Percentiles rank a stretch among this genome's conserved stretches.
Evolutionary conservation across 2,329 filamentous ascomycete genomes (phyloP).

Genomic region (Graphilbum sp.): DNA sequence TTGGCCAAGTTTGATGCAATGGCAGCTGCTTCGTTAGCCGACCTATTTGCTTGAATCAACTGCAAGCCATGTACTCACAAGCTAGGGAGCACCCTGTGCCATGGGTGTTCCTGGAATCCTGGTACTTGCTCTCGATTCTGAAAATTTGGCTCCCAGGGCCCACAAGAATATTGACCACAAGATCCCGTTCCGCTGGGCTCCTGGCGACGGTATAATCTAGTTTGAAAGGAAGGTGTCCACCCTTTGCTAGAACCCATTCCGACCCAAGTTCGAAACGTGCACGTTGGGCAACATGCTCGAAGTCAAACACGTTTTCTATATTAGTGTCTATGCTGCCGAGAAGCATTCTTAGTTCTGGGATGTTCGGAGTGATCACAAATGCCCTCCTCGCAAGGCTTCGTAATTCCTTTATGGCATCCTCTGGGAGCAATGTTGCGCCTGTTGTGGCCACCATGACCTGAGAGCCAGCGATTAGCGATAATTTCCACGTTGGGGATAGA

Average conservation of each 20-base stretch:
- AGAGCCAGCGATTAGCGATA: background rate
- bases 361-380: slow-evolving; percentile 59
- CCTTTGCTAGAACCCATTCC: slow-evolving; percentile 72
- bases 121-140: slow-evolving; percentile 53
- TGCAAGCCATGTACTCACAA: slow-evolving; percentile 47
- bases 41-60: too few relatives aligned
- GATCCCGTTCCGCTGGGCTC: slow-evolving; percentile 38
- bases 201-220: slow-evolving; percentile 42
- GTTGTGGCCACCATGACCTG: slow-evolving; percentile 87
- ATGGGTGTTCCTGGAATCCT: slow-evolving; percentile 67
- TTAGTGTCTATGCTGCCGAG: slow-evolving; percentile 27
- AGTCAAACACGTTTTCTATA: slow-evolving; percentile 42
- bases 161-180: slow-evolving; percentile 65
- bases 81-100: slow-evolving; percentile 91
- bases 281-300: slow-evolving; percentile 49
- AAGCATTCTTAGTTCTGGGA: slow-evolving; percentile 56
- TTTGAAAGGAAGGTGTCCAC: slow-evolving; percentile 71
- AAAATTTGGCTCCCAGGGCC: slow-evolving; percentile 36
- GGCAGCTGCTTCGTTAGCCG: slow-evolving; percentile 35
- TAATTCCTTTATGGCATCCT: slow-evolving; percentile 45
- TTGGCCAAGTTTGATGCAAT: slow-evolving; percentile 58
- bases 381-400: slow-evolving; percentile 47
- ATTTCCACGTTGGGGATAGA: too few relatives aligned
- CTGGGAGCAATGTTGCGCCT: slow-evolving; percentile 52
- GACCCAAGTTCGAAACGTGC: slow-evolving; percentile 53